Evolutionary conservation across 371 early-diverging fungal genomes (phyloP), one percentile per base, ranked within the genome.

Genomic region (Coelomomyces lativittatus): DNA sequence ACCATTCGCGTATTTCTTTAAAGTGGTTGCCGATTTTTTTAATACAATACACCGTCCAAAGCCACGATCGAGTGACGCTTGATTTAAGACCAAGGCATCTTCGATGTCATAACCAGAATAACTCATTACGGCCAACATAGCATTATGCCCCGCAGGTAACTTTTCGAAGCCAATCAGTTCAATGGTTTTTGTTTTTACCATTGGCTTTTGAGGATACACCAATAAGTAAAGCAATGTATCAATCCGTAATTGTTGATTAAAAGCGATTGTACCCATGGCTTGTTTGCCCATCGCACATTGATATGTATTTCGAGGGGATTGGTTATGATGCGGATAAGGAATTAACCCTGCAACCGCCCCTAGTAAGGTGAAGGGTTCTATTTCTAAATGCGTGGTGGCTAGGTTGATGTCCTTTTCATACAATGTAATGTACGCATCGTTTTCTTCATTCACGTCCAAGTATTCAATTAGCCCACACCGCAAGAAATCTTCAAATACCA

Each of bases 271-370:
- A 28, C 98, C 98, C 48, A 98, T 97, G 39, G 98, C 98, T 68
- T 99, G 99, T 69, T 99, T 99, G 60, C 98, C 98, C 99, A 99
- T 99, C 60, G 98, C 98, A 60, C 95, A 98, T 71, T 93, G 93
- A 57, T 82, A 88, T 28, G 98, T 99, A 70, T 98, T 99, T 71
- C 99, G 85, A 28, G 99, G 98, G 45, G 89, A 87, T 66, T 99
- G 99, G 67, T 99, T 99, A 70, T 99, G 99, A 70, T 99, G 91
- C 28, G 99, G 99, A 67, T 89, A 99, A 35, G 99, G 99, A 78
- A 99, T 97, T 33, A 98, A 65, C 3, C 97, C 93, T 10, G 99
- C 98, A 7, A 93, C 92, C 38, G 91, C 91, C 48, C 99, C 98
- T 39, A 96, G 76, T 30, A 99, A 77, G 27, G 92, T 91, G 55